Evolutionary conservation across 1,139 yeast genomes (phyloP).

Genomic region (Starmera stellimalicola): DNA sequence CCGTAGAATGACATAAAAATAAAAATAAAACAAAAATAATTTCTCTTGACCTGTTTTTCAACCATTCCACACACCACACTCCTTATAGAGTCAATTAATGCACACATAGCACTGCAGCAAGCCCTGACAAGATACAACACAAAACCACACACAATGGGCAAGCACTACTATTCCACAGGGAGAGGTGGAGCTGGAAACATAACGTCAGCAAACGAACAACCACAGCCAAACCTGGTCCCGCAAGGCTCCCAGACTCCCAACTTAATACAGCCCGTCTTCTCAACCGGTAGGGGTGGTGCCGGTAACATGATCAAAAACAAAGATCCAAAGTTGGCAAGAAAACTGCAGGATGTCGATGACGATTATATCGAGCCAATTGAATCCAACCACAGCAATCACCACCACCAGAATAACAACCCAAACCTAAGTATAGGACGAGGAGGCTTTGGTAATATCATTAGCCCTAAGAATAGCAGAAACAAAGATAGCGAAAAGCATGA

Average conservation of each 20-base stretch:
- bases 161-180: slow-evolving; percentile 29
- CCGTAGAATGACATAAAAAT: no score
- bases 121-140: no score
- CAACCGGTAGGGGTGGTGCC: slow-evolving; percentile 78
- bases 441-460: slow-evolving; percentile 31
- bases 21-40: no score
- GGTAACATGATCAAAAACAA: slow-evolving; percentile 67
- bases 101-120: no score
- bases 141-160: slow-evolving; percentile 3
- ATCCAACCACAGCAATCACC: no score
- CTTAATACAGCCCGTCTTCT: slow-evolving; percentile 44
- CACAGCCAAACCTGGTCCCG: slow-evolving; percentile 46
- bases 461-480: slow-evolving; percentile 23
- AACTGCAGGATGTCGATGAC: slow-evolving; percentile 61
- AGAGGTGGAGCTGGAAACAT: slow-evolving; percentile 81
- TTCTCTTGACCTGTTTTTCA: no score
- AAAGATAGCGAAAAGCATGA: slow-evolving; percentile 13
- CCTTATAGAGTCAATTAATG: no score
- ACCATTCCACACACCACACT: no score
- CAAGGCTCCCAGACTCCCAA: slow-evolving; percentile 61
- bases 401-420: no score
- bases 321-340: slow-evolving; percentile 52
- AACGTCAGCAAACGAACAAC: slow-evolving; percentile 32
- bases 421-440: slow-evolving; percentile 29
- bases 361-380: slow-evolving; percentile 17